A percentile compares a stretch with the other conserved stretches of the same genome.
Evolutionary conservation across 2,329 filamentous ascomycete species (phyloP).

Genomic region (Apiospora phragmitis): DNA sequence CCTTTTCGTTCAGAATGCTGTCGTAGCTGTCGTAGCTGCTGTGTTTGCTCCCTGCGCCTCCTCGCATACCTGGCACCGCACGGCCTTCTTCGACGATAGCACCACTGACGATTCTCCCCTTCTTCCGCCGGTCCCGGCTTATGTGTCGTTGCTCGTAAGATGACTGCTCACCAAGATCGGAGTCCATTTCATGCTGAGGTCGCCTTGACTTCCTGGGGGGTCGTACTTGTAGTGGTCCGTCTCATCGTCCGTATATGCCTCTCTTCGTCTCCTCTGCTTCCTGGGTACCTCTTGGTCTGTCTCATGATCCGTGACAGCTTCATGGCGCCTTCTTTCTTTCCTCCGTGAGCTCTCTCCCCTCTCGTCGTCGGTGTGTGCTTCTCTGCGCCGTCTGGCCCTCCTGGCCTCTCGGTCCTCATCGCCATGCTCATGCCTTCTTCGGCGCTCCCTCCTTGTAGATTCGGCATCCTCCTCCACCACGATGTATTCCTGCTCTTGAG

Average conservation of each 20-base stretch:
- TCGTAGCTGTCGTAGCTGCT: conserved; percentile 52
- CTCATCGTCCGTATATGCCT: conserved; percentile 17
- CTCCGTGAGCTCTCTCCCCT: neutral
- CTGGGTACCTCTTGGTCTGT: conserved; percentile 23
- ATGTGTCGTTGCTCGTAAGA: conserved; percentile 35
- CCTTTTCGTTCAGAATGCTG: conserved; percentile 51
- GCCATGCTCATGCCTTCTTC: conserved; percentile 17
- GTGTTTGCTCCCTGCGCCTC: conserved; percentile 37
- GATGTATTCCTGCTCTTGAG: conserved; percentile 20
- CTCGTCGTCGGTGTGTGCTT: conserved; percentile 17
- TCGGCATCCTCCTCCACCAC: conserved; percentile 32
- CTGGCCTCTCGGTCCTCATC: conserved; percentile 21
- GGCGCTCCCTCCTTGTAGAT: conserved; percentile 25
- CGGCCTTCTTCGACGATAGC: conserved; percentile 68
- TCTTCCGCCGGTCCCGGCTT: conserved; percentile 43
- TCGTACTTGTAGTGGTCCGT: conserved; percentile 20
- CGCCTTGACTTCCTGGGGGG: conserved; percentile 21
- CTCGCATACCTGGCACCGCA: conserved; percentile 41
- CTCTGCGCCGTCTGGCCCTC: conserved; percentile 17
- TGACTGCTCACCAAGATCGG: conserved; percentile 26
- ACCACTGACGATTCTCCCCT: conserved; percentile 68
- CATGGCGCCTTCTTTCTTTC: conserved; percentile 8
- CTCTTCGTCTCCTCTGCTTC: conserved; percentile 18
- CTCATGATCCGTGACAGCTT: conserved; percentile 21
- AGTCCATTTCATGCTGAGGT: conserved; percentile 18